Percentiles rank a stretch among this genome's conserved stretches.
phyloP scores from a whole-genome alignment of 139 green algal species.

The Auxenochlorella pyrenoidosa region DNA sequence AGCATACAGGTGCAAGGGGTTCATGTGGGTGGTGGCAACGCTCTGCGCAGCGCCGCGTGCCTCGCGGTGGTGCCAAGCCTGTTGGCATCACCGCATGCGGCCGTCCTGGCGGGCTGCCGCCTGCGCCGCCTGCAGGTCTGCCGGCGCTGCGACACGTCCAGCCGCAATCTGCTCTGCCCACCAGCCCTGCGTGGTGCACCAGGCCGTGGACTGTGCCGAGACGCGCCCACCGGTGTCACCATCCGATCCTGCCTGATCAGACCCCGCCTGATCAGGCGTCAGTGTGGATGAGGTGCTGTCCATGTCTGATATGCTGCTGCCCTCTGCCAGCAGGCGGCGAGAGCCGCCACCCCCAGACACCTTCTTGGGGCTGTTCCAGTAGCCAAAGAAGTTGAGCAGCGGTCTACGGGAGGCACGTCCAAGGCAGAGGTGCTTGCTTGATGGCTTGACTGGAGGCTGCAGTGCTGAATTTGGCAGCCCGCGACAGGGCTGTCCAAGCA shows the following conservation, averaged over 20 bases:
- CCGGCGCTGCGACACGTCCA: neutral
- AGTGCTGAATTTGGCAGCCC: too few relatives aligned
- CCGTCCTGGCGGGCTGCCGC: neutral
- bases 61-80: neutral
- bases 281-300: neutral
- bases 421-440: too few relatives aligned
- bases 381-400: conserved; percentile 30
- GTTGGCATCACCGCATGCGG: neutral
- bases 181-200: conserved; percentile 6
- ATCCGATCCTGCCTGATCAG: neutral
- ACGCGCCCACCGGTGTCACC: neutral
- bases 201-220: neutral
- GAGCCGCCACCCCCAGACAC: neutral
- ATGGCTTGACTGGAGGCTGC: too few relatives aligned
- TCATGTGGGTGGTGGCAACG: neutral
- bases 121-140: conserved; percentile 6
- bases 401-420: neutral
- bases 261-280: neutral
- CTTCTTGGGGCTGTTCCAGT: neutral
- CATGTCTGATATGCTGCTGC: neutral
- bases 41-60: neutral
- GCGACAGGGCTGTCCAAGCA: too few relatives aligned
- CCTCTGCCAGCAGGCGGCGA: conserved; percentile 6
- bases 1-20: neutral
- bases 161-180: conserved; percentile 5